These are phyloP conservation scores for Penicillium cinerascens DNA, from an alignment of 495 filamentous ascomycete genomes.

Conservation along the genomic window DNA sequence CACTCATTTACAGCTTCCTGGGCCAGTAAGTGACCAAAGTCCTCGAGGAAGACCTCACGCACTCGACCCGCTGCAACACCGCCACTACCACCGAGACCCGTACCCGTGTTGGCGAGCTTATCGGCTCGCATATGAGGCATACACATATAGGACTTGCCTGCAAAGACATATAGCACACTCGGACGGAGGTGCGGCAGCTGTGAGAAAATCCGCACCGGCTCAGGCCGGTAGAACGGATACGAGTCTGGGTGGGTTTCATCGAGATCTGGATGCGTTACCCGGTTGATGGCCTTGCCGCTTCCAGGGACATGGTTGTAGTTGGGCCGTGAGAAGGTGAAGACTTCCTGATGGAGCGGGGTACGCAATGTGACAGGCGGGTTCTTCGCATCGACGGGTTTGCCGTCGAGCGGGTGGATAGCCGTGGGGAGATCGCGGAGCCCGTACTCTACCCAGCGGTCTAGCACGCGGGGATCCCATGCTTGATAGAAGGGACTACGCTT, in stretches of 20 bases:
- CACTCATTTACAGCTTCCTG: conserved; percentile 70
- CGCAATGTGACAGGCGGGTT: conserved; percentile 52
- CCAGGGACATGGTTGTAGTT: conserved; percentile 43
- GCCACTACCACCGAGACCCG: conserved; percentile 48
- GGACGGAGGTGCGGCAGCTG: conserved; percentile 69
- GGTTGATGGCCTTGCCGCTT: conserved; percentile 36
- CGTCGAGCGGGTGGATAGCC: conserved; percentile 46
- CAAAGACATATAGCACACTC: conserved; percentile 81
- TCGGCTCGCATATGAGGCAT: conserved; percentile 43
- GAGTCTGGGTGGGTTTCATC: conserved; percentile 32
- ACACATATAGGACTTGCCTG: conserved; percentile 60
- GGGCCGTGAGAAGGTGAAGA: conserved; percentile 57
- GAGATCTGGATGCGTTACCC: conserved; percentile 46
- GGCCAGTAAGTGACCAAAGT: conserved; percentile 76
- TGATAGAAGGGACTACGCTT: conserved; percentile 62
- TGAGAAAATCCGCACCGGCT: conserved; percentile 58
- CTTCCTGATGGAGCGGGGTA: conserved; percentile 60
- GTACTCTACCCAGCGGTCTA: conserved; percentile 61
- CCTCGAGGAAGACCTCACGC: conserved; percentile 59
- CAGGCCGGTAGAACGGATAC: conserved; percentile 73
- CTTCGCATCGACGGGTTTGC: conserved; percentile 19
- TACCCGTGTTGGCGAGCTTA: conserved; percentile 44
- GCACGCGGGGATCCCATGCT: conserved; percentile 68
- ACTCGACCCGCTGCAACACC: conserved; percentile 63
- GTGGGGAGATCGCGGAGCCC: conserved; percentile 65